phyloP scores from a whole-genome alignment of 176 grass and related monocot species.

The Rhynchospora tenuis region DNA sequence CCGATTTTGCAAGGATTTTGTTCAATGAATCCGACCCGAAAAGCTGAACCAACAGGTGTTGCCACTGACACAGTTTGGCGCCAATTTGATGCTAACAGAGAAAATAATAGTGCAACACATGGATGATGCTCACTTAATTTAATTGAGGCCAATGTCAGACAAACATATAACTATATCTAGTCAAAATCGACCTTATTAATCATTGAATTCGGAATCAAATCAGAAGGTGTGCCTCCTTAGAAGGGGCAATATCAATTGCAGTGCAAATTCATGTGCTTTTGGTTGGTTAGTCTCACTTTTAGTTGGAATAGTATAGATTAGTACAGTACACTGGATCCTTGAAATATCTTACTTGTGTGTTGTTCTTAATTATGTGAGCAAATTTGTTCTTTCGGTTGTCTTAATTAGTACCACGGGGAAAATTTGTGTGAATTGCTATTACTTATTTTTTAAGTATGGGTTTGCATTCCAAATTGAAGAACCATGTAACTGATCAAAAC shows the following conservation, averaged over 20 bases:
- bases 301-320: neutral
- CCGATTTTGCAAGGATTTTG: neutral
- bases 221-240: neutral
- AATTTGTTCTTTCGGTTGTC: neutral
- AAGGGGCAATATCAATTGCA: neutral
- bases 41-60: constrained; percentile 3
- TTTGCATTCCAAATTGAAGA: neutral
- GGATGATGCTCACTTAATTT: neutral
- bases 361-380: neutral
- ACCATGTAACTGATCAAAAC: neutral
- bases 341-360: neutral
- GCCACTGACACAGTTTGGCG: neutral
- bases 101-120: neutral
- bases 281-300: neutral
- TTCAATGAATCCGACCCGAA: constrained; percentile 4
- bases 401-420: neutral
- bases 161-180: neutral
- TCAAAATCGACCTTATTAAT: neutral
- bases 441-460: neutral
- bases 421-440: neutral
- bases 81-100: neutral
- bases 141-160: neutral
- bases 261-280: neutral
- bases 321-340: neutral
- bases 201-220: neutral